Percentiles rank a stretch among this genome's conserved stretches.
Evolutionary conservation across 345 rosid species (phyloP).

Genomic region (Carallia brachiata): DNA sequence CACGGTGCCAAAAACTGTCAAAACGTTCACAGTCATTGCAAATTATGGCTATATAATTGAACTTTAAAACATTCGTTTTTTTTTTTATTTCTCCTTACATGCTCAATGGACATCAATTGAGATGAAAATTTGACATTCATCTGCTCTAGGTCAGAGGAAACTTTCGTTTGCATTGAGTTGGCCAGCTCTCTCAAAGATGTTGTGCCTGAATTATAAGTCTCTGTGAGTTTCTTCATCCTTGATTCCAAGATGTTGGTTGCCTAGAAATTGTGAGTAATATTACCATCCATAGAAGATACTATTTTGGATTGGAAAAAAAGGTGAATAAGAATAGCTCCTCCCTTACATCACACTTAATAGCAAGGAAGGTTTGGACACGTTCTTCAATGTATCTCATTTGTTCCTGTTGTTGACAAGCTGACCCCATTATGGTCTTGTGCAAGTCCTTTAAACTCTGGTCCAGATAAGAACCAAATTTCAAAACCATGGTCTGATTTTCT

Average conservation of each 20-base stretch:
- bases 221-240: slow-evolving; percentile 52
- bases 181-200: slow-evolving; percentile 53
- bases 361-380: slow-evolving; percentile 54
- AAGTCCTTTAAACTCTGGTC: slow-evolving; percentile 66
- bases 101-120: slow-evolving; percentile 47
- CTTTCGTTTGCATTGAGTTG: slow-evolving; percentile 42
- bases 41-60: not conserved
- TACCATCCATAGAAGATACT: slow-evolving; percentile 5
- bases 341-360: slow-evolving; percentile 80
- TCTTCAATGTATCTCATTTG: slow-evolving; percentile 83
- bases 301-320: not conserved
- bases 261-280: slow-evolving; percentile 39
- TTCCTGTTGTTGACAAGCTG: slow-evolving; percentile 83
- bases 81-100: slow-evolving; percentile 39
- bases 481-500: slow-evolving; percentile 60
- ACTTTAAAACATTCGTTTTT: not conserved
- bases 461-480: slow-evolving; percentile 84
- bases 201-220: slow-evolving; percentile 54
- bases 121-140: slow-evolving; percentile 42
- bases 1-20: slow-evolving; percentile 54
- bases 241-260: slow-evolving; percentile 56
- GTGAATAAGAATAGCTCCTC: not conserved
- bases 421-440: slow-evolving; percentile 66
- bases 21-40: slow-evolving; percentile 13
- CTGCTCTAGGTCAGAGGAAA: slow-evolving; percentile 55